phyloP scores from a whole-genome alignment of 768 basidiomycete genomes.

The Suillus alpinus region DNA sequence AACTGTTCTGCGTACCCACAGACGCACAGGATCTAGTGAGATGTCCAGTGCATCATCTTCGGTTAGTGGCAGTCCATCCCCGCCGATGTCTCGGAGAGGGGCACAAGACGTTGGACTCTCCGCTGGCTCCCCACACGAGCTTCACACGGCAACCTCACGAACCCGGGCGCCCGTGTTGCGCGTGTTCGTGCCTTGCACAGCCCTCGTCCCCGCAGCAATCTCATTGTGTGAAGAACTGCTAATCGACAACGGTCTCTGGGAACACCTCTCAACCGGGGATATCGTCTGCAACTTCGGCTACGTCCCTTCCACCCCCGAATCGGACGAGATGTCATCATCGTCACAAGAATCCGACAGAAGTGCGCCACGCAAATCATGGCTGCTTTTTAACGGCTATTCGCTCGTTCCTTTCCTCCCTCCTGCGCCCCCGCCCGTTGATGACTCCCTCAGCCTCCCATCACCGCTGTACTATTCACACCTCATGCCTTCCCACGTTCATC shows the following conservation, averaged over 20 bases:
- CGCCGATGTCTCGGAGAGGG: slow-evolving; percentile 18
- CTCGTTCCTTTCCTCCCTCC: slow-evolving; percentile 65
- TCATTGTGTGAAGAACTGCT: slow-evolving; percentile 67
- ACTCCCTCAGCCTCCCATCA: slow-evolving; percentile 64
- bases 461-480: slow-evolving; percentile 79
- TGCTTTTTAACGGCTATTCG: slow-evolving; percentile 65
- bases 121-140: slow-evolving; percentile 53
- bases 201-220: slow-evolving; percentile 44
- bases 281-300: slow-evolving; percentile 80
- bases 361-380: slow-evolving; percentile 49
- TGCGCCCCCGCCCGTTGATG: slow-evolving; percentile 45
- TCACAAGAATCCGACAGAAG: slow-evolving; percentile 16
- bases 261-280: slow-evolving; percentile 73
- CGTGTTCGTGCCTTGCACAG: slow-evolving; percentile 70
- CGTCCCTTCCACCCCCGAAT: slow-evolving; percentile 45
- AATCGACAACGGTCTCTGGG: slow-evolving; percentile 65
- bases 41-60: slow-evolving; percentile 47
- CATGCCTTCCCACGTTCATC: slow-evolving; percentile 34
- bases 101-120: slow-evolving; percentile 10
- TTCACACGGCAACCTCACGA: slow-evolving; percentile 56
- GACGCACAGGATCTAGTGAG: slow-evolving; percentile 43
- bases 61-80: slow-evolving; percentile 19
- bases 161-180: slow-evolving; percentile 70
- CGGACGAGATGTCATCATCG: slow-evolving; percentile 21
- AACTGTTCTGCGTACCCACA: slow-evolving; percentile 32